Base-by-base conservation (phyloP, 1,284 basidiomycete genomes). In the Neolentinus lepideus region DNA sequence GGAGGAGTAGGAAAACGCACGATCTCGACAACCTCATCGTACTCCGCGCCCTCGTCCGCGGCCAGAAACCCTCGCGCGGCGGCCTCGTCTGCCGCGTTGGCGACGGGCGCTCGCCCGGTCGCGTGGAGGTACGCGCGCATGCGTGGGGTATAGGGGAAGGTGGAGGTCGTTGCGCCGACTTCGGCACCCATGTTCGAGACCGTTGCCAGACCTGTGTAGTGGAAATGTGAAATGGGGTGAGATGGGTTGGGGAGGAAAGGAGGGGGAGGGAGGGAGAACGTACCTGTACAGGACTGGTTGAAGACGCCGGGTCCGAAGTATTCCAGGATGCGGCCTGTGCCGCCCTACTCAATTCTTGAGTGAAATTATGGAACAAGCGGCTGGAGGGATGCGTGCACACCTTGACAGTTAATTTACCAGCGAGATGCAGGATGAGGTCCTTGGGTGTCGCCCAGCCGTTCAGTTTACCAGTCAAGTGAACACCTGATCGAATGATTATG, bases 141-240 rank as follows among this genome's bases (percentile, higher is more conserved):
- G 64, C 84, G 83, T 56, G 81, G 71, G 6, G 93, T 94, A 73
- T 98, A 99, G 12, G 95, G 95, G 81, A 99, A 99, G 2, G 92
- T 94, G 1, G 94, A 96, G 0, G 97, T 98, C 1, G 97, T 99
- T 6, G 97, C 97, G 50, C 97, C 97, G 25, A 99, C 94, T 76
- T 99, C 97, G 22, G 97, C 97, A 58, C 97, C 97, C 97, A 99
- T 99, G 73, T 98, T 98, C 56, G 92, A 89, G 59, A 98, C 90
- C 3, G 94, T 98, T 0, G 95, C 94, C 53, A 98, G 73, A 61
- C 93, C 88, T 89, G 11, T 53, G n/a, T n/a, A n/a, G n/a, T n/a
- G n/a, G n/a, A n/a, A n/a, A n/a, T n/a, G n/a, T n/a, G n/a, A n/a
- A n/a, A n/a, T n/a, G n/a, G n/a, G n/a, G n/a, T n/a, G n/a, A n/a